Base-by-base conservation (phyloP, 768 basidiomycete species). In the Lyophyllum atratum region DNA sequence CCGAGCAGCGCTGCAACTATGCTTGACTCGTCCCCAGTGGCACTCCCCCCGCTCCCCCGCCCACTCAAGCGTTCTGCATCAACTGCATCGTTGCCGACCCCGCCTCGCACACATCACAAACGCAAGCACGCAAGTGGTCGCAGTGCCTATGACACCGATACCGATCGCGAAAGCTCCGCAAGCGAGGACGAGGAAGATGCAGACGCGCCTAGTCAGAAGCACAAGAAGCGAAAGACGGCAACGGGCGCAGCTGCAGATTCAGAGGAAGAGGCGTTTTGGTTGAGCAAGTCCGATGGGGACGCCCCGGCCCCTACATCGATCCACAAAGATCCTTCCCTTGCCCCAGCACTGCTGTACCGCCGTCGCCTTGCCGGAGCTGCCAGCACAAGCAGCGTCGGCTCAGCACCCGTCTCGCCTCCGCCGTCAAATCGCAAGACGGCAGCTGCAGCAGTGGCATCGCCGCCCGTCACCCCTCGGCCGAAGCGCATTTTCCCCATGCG, bases 41-140 rank as follows among this genome's bases (percentile, higher is more conserved):
- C 67, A 39, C 52, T 75, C 3, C 71, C 70, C n/a, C 69, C 67
- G 17, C 48, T 66, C 21, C 68, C 71, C 37, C 76, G 74, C 39
- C 73, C 76, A 15, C 73, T 86, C 47, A 87, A 87, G 70, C 84
- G 86, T 21, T 85, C 85, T 17, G 83, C 85, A 24, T 89, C 87
- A 17, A 76, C 78, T 40, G 83, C 81, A 28, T 85, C 85, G 4
- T 75, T 89, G 22, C 86, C 85, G 34, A 89, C 87, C 0, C 87
- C 87, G 21, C 87, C 87, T 0, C 72, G 82, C 26, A 87, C 86
- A 8, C 76, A 73, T 48, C 75, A 81, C 55, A 85, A 79, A 59
- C 76, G 76, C 19, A 78, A 76, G 55, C 70, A 79, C 54, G 75
- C 74, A 37, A 66, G 50, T 19, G 73, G 7, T 77, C 79, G 21